Conservation (phyloP, 352 stramenopile genomes). For the Pythium myriotylum region DNA sequence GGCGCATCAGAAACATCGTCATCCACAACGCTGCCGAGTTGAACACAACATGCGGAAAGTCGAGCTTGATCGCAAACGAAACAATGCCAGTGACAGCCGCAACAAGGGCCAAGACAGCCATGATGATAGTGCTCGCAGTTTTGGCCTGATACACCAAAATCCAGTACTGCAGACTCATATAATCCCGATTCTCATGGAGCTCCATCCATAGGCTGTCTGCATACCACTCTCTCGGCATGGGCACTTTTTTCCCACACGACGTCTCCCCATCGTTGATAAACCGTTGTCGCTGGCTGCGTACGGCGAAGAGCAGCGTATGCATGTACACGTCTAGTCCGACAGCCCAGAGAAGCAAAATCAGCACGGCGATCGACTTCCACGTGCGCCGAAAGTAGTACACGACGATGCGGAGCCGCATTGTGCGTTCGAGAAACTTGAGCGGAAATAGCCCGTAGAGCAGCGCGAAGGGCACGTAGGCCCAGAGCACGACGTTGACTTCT, state of each 20-base stretch:
- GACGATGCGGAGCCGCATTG: conserved; percentile 64
- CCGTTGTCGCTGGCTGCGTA: conserved; percentile 43
- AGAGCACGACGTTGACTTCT: conserved; percentile 38
- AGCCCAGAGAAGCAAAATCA: conserved; percentile 72
- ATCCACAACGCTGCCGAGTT: conserved; percentile 57
- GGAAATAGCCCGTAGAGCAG: conserved; percentile 62
- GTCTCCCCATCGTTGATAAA: conserved; percentile 40
- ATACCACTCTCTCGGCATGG: conserved; percentile 51
- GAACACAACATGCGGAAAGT: conserved; percentile 74
- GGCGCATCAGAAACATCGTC: conserved; percentile 51
- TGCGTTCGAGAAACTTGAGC: conserved; percentile 70
- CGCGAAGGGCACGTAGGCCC: conserved; percentile 65
- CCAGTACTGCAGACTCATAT: conserved; percentile 63
- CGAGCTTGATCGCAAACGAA: conserved; percentile 72
- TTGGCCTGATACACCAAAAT: conserved; percentile 70
- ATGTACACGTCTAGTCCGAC: conserved; percentile 68
- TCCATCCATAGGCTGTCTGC: conserved; percentile 38
- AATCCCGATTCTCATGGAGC: conserved; percentile 26
- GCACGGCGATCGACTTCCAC: conserved; percentile 71
- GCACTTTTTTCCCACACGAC: conserved; percentile 45
- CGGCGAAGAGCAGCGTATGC: conserved; percentile 49
- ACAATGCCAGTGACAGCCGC: conserved; percentile 66
- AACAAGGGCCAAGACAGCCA: conserved; percentile 62
- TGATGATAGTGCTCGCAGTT: conserved; percentile 61
- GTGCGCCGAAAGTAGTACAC: conserved; percentile 76